Evolutionary conservation across 2,329 filamentous ascomycete species (phyloP), one percentile per base, ranked within the genome.

Genomic region (Pseudogymnoascus sp.): DNA sequence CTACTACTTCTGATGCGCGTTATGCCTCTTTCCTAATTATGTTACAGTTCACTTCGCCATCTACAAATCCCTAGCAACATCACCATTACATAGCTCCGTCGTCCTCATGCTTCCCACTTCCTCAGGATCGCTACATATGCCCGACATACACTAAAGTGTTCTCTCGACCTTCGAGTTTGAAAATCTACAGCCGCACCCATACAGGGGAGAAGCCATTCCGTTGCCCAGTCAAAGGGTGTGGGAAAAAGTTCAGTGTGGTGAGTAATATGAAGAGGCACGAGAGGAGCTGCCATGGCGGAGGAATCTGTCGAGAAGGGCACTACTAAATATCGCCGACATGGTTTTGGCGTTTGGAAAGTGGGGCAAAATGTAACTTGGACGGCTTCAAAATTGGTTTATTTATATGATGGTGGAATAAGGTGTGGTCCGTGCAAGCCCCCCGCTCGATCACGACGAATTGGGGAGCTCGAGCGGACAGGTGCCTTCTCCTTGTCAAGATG

Each of bases 181-280:
- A 95, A 69, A 99, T 98, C 69, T 95, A 99, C 83, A 96, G 90
- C 72, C 93, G 98, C 79, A 96, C 91, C 61, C 95, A 99, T 78
- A 98, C 95, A 0, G 95, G 95, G 72, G 95, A 99, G 82, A 99
- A 99, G 82, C 95, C 95, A 0, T 99, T 97, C 85, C 93, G 95
- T 78, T 99, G 95, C 76, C 91, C 93, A 0, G 92, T 97, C 72
- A 82, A 86, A 10, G 93, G 93, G 22, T 99, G 95, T 72, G 93
- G 93, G 50, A 99, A 98, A 79, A 91, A 92, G 12, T 99, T 99
- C 74, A 97, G 93, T 72, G 95, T 99, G n/a, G 86, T 95, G 68
- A 98, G 93, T 80, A 99, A 99, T 78, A 99, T 99, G 95, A 99
- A 99, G 83, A 85, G 95, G 67, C 95, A 99, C 75, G 93, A 99